Conservation (phyloP, 164 flowering plant species). For the Piper longum region DNA sequence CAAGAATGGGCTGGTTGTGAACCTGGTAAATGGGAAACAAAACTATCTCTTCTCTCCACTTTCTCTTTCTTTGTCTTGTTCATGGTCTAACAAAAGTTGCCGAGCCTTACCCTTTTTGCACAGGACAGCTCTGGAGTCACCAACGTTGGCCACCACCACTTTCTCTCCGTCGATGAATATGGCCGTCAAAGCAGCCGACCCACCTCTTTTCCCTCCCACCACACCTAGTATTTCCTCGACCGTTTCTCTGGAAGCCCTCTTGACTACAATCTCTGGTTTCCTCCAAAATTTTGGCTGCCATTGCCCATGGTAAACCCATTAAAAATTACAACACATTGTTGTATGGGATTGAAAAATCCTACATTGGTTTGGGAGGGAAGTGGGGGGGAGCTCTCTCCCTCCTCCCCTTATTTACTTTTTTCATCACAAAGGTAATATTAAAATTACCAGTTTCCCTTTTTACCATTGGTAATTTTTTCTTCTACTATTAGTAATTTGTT, state of each 20-base stretch:
- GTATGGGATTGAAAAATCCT: too few species aligned
- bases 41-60: conserved; percentile 69
- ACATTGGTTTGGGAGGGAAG: too few species aligned
- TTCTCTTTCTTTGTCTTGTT: conserved; percentile 46
- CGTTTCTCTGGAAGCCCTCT: conserved; percentile 49
- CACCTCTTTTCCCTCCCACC: conserved; percentile 48
- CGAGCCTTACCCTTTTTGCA: conserved; percentile 59
- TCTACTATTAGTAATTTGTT: too few species aligned
- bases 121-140: conserved; percentile 80
- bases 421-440: too few species aligned
- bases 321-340: too few species aligned
- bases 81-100: conserved; percentile 78
- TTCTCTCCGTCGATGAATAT: conserved; percentile 56
- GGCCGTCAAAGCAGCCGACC: conserved; percentile 90
- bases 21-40: conserved; percentile 16
- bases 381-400: too few species aligned
- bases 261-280: conserved; percentile 45
- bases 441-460: too few species aligned
- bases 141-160: conserved; percentile 74
- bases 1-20: conserved; percentile 1
- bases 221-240: conserved; percentile 49
- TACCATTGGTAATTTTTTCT: too few species aligned
- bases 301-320: too few species aligned
- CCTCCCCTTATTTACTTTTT: too few species aligned
- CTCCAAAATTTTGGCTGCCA: conserved; percentile 2